Evolutionary conservation across 768 basidiomycete species (phyloP).

Genomic region (Agrocybe chaxingu): DNA sequence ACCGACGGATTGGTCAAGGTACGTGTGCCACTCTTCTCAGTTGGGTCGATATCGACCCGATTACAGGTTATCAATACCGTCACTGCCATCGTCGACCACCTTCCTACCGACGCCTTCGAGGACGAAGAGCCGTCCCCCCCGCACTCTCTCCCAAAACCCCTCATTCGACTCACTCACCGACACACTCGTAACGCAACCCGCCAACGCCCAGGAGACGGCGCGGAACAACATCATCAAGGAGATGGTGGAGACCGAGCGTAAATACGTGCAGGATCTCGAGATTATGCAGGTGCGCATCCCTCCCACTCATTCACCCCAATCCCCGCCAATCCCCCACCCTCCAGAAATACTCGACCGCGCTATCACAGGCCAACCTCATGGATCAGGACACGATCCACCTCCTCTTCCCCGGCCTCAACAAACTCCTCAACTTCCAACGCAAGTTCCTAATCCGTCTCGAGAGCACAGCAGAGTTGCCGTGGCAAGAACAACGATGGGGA

Average conservation of each 20-base stretch:
- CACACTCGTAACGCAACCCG: slow-evolving; percentile 35
- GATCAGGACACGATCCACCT: slow-evolving; percentile 95
- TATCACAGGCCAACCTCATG: slow-evolving; percentile 80
- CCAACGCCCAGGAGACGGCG: slow-evolving; percentile 61
- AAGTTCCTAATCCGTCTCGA: slow-evolving; percentile 90
- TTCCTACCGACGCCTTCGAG: slow-evolving; percentile 69
- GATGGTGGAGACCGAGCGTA: slow-evolving; percentile 91
- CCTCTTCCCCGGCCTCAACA: slow-evolving; percentile 92
- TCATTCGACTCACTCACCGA: slow-evolving; percentile 61
- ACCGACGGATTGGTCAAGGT: slow-evolving; percentile 97
- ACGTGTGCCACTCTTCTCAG: slow-evolving; percentile 18
- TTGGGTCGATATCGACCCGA: slow-evolving; percentile 8
- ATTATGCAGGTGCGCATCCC: slow-evolving; percentile 78
- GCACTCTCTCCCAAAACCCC: slow-evolving; percentile 50
- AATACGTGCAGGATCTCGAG: slow-evolving; percentile 95
- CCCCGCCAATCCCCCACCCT: slow-evolving; percentile 15
- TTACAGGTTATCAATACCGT: slow-evolving; percentile 86
- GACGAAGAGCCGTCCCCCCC: slow-evolving; percentile 57
- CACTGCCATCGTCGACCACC: slow-evolving; percentile 73
- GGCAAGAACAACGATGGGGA: slow-evolving; percentile 88
- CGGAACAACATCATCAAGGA: slow-evolving; percentile 82
- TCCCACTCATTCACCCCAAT: slow-evolving; percentile 3
- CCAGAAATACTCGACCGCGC: slow-evolving; percentile 85
- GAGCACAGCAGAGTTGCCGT: slow-evolving; percentile 76
- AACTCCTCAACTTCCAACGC: slow-evolving; percentile 94